Evolutionary conservation across 2,329 filamentous ascomycete genomes (phyloP).

Genomic region (Emergomyces orientalis): DNA sequence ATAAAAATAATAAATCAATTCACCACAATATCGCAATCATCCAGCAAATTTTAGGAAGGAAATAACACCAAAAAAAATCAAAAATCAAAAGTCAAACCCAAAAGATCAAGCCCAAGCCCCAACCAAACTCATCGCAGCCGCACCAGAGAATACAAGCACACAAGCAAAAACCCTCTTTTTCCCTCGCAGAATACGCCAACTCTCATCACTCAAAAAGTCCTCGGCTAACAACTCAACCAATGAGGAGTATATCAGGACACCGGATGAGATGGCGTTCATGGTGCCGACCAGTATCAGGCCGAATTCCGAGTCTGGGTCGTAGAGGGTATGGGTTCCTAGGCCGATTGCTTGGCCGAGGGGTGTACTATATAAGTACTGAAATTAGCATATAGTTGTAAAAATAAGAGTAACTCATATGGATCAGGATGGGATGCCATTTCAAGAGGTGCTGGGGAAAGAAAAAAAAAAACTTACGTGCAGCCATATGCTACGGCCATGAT

Average conservation of each 20-base stretch:
- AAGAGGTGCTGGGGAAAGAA: not conserved
- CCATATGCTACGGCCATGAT: constrained; percentile 72
- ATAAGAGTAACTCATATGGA: not conserved
- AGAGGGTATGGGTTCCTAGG: constrained; percentile 62
- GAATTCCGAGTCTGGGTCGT: constrained; percentile 62
- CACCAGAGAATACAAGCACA: constrained; percentile 53
- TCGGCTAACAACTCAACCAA: constrained; percentile 69
- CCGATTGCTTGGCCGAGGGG: constrained; percentile 72
- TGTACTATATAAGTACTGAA: constrained; percentile 43
- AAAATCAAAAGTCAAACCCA: too few relatives aligned
- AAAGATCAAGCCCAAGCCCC: constrained; percentile 56
- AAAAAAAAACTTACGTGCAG: constrained; percentile 30
- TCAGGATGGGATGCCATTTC: not conserved
- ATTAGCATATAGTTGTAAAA: constrained; percentile 4
- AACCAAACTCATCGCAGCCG: constrained; percentile 60
- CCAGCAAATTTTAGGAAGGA: too few relatives aligned
- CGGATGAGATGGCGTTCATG: constrained; percentile 76
- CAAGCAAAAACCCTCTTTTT: constrained; percentile 54
- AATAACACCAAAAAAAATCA: too few relatives aligned
- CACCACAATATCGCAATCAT: too few relatives aligned
- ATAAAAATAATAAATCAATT: too few relatives aligned
- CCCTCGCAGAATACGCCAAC: constrained; percentile 57
- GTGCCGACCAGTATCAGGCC: constrained; percentile 68
- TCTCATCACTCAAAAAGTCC: constrained; percentile 68
- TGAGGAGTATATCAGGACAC: constrained; percentile 65